Base-by-base conservation (phyloP, 1,284 basidiomycete species). In the Cystobasidiaceae sp. region DNA sequence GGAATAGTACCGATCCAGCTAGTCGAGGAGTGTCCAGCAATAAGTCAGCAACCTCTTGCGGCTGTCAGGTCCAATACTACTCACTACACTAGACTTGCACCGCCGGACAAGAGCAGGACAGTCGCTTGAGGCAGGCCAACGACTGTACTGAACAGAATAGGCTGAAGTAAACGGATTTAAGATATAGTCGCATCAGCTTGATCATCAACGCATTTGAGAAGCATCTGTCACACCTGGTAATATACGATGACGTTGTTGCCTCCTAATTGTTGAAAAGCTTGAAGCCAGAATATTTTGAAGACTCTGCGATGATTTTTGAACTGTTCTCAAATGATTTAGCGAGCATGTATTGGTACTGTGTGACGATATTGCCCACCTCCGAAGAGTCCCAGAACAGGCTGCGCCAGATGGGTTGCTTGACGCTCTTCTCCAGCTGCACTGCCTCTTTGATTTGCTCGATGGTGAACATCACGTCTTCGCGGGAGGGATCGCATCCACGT, bases 221-320 rank as follows among this genome's bases (percentile, higher is more conserved):
- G n/a, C n/a, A n/a, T n/a, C n/a, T n/a, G n/a, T n/a, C n/a, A n/a
- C n/a, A n/a, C n/a, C n/a, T n/a, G 32, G 11, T 48, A 44, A 43
- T 60, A 60, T 13, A 60, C 58, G 13, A 60, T 60, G 33, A 60
- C 58, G 30, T 60, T 60, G 46, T 60, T 60, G 4, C 58, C 58
- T 13, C 58, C 58, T 27, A 60, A 34, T 30, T 60, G 58, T 25
- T 60, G 58, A 23, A 60, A 60, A 21, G 58, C 58, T 30, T 60
- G 58, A 3, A 60, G 34, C n/a, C 27, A 60, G 46, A 60, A 60
- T 13, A 60, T 60, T 2, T 41, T 19, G 58, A 60, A 60, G 21
- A 60, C 58, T n/a, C 58, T 15, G 15, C 58, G 27, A 39, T 44
- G 50, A 23, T 60, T 60, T 8, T 34, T 19, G 6, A 60, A 44